Conservation (phyloP, 2,329 filamentous ascomycete species). For the Trichoderma cornu-damae region DNA sequence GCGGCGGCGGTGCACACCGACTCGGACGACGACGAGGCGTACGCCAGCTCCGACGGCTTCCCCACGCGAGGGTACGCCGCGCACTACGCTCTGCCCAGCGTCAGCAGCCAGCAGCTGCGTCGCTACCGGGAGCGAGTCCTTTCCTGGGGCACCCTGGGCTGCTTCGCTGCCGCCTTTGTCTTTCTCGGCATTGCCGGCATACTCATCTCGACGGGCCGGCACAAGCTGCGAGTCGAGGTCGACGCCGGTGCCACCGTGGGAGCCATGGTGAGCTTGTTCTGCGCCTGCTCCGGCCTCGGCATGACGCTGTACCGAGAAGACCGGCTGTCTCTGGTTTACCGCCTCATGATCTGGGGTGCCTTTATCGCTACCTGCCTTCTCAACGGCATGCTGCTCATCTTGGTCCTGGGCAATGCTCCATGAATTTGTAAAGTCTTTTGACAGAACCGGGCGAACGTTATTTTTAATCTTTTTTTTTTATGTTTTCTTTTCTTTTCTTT, state of each 20-base stretch:
- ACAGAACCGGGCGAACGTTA: neutral
- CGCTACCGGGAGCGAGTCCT: conserved; percentile 52
- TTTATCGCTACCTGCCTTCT: conserved; percentile 38
- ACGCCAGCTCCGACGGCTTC: conserved; percentile 50
- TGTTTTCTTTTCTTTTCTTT: too few species aligned
- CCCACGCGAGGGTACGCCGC: conserved; percentile 47
- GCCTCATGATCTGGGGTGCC: conserved; percentile 36
- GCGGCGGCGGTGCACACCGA: conserved; percentile 31
- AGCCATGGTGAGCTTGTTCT: conserved; percentile 60
- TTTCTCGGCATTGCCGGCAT: conserved; percentile 61
- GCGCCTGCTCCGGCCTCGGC: conserved; percentile 57
- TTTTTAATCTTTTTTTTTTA: neutral
- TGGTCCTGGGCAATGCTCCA: conserved; percentile 38
- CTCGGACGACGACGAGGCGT: conserved; percentile 43
- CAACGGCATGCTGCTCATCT: conserved; percentile 41
- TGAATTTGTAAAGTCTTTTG: conserved; percentile 22
- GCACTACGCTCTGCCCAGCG: conserved; percentile 50
- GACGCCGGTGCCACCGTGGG: conserved; percentile 68
- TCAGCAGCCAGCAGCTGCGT: conserved; percentile 46
- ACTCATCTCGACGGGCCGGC: conserved; percentile 62
- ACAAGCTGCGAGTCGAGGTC: conserved; percentile 64
- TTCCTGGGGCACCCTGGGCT: conserved; percentile 47
- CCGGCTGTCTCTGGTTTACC: conserved; percentile 39
- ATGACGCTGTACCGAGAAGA: conserved; percentile 51
- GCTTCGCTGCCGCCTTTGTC: conserved; percentile 55